Base-by-base conservation (phyloP, 768 basidiomycete species). In the Lentinula sp. region DNA sequence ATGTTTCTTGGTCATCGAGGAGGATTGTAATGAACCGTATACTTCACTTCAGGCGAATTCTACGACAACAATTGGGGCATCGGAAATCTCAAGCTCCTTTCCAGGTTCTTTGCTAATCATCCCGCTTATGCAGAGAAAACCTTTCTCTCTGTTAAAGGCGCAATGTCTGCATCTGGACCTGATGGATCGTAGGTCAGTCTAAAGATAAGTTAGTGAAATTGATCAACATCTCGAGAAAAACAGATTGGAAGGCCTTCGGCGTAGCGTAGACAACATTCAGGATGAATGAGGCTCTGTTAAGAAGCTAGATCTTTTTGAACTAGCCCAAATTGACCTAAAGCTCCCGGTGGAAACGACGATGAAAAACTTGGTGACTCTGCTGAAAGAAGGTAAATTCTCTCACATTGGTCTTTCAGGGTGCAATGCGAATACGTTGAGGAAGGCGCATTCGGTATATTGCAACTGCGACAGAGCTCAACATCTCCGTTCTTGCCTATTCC, bases 401-500 rank as follows among this genome's bases (percentile, higher is more conserved):
- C 73, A 81, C 65, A 82, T 84, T 59, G 80, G 80, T 2, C 51
- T 84, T 73, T 77, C 75, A 8, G 83, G 83, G 66, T 72, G 74
- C 61, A 68, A 70, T 34, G 76, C 71, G 0, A 73, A 69, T 28
- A 84, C 84, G 0, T 72, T 89, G 65, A 76, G 68, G 67, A 76
- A 64, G 54, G 75, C 68, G 37, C 62, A 69, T 50, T 65, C 68
- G 0, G 71, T 70, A 32, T n/a, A 78, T 88, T 61, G 76, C 75
- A 1, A 76, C 82, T 1, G 80, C 82, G 5, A 69, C 74, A 51
- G 83, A 85, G 62, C 78, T 85, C 18, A 80, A 78, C 1, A 75
- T 87, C 54, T 70, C 84, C 4, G 78, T 88, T 15, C 68, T 82
- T 10, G 85, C 79, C 35, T 88, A 89, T 66, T 82, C 84, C 37